A percentile compares a stretch with the other conserved stretches of the same genome.
phyloP scores from a whole-genome alignment of 2,329 filamentous ascomycete genomes.

The Cercospora sp. region DNA sequence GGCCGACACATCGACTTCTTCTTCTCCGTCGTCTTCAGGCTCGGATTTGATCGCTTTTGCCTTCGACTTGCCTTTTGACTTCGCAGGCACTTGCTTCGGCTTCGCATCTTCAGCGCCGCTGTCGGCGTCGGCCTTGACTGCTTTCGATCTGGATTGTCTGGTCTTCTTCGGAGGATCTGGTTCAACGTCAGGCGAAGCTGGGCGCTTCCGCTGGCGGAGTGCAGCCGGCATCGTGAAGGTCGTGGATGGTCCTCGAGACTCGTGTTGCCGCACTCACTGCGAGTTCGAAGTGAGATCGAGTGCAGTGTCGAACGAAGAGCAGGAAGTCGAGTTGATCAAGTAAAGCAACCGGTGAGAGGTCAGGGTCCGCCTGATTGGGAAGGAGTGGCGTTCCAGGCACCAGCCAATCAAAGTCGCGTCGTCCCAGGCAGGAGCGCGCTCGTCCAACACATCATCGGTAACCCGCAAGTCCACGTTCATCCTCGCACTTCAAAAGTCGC shows the following conservation, averaged over 20 bases:
- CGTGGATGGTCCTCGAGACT: not conserved
- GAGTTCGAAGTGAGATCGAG: not conserved
- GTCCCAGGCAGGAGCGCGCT: conserved; percentile 1
- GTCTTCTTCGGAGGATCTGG: conserved; percentile 21
- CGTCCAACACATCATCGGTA: not conserved
- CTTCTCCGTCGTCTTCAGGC: not conserved
- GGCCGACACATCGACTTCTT: not conserved
- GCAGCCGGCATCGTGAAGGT: conserved; percentile 8
- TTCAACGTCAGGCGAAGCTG: conserved; percentile 17
- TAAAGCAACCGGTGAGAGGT: conserved; percentile 1
- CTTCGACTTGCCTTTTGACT: conserved; percentile 22
- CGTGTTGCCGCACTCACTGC: not conserved
- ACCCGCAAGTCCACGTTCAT: not conserved
- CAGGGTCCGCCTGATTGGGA: conserved; percentile 1
- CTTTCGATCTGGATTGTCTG: conserved; percentile 11
- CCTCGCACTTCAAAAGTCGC: not conserved
- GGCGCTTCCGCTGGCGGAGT: conserved; percentile 17
- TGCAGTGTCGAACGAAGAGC: not conserved
- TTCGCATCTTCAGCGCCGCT: conserved; percentile 11
- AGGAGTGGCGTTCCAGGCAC: conserved; percentile 2
- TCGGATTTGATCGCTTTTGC: not conserved
- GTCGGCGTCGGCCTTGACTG: conserved; percentile 8
- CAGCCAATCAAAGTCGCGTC: not conserved
- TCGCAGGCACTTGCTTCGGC: conserved; percentile 13
- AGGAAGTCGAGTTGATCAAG: not conserved